Conservation (phyloP, 2,329 filamentous ascomycete genomes). For the Claviceps arundinis region DNA sequence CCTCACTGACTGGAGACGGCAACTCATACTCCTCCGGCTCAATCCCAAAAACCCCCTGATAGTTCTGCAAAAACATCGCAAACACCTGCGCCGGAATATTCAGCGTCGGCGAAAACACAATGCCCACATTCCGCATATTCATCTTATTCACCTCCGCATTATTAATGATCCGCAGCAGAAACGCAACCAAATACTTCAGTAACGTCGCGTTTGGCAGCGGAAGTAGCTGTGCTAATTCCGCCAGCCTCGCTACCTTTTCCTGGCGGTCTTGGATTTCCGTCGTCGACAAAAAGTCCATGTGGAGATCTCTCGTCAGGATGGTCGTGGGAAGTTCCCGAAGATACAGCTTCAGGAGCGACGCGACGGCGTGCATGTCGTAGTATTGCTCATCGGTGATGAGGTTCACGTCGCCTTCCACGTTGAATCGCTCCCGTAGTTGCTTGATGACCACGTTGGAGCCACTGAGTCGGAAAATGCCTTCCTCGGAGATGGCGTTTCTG, state of each 20-base stretch:
- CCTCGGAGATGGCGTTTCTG: constrained; percentile 70
- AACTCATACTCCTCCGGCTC: constrained; percentile 51
- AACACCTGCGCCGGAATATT: constrained; percentile 95
- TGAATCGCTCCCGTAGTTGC: constrained; percentile 81
- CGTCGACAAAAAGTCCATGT: constrained; percentile 74
- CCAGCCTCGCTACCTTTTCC: constrained; percentile 66
- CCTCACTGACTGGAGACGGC: constrained; percentile 29
- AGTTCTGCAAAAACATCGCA: constrained; percentile 85
- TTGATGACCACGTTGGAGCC: constrained; percentile 96
- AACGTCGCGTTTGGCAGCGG: constrained; percentile 71
- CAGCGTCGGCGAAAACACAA: constrained; percentile 92
- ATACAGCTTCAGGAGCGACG: constrained; percentile 87
- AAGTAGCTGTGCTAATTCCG: constrained; percentile 65
- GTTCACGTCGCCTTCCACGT: constrained; percentile 82
- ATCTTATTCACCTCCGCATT: constrained; percentile 90
- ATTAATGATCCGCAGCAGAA: constrained; percentile 84
- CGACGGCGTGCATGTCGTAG: constrained; percentile 92
- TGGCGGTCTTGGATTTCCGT: constrained; percentile 63
- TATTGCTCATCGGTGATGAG: constrained; percentile 70
- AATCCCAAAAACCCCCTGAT: constrained; percentile 69
- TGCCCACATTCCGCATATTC: constrained; percentile 93
- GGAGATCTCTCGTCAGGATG: constrained; percentile 80
- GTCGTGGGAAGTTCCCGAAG: constrained; percentile 83
- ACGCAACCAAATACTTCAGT: constrained; percentile 72
- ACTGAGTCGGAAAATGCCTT: constrained; percentile 92